phyloP scores from a whole-genome alignment of 768 basidiomycete genomes.

The Dictyophora rubrovolvata region DNA sequence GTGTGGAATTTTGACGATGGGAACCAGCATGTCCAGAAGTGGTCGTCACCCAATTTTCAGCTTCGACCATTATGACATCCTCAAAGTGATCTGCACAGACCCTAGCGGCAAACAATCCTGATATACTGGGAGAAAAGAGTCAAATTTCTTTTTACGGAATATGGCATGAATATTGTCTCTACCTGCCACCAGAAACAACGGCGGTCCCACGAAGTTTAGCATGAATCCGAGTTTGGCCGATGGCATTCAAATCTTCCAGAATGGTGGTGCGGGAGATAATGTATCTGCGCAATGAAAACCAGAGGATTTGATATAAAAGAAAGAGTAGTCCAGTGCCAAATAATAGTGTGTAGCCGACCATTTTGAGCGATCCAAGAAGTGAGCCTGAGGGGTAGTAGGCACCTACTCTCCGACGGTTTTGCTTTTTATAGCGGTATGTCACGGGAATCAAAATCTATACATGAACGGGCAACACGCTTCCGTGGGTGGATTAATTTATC shows the following conservation, averaged over 20 bases:
- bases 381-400: neutral
- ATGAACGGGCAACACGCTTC: neutral
- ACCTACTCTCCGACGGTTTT: neutral
- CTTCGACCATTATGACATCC: slow-evolving; percentile 20
- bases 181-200: slow-evolving; percentile 7
- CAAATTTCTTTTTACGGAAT: neutral
- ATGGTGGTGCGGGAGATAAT: neutral
- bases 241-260: neutral
- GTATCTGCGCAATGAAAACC: neutral
- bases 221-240: neutral
- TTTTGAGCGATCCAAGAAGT: neutral
- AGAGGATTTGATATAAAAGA: neutral
- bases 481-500: neutral
- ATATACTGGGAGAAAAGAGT: slow-evolving; percentile 14
- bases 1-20: neutral
- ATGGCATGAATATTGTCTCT: neutral
- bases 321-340: neutral
- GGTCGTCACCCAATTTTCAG: slow-evolving; percentile 16
- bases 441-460: neutral
- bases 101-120: slow-evolving; percentile 19
- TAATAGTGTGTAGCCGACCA: neutral
- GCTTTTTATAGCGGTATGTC: neutral
- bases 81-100: slow-evolving; percentile 22
- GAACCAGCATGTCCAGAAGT: slow-evolving; percentile 7
- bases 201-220: slow-evolving; percentile 1